Percentiles rank a stretch among this genome's conserved stretches.
Conservation (phyloP, 495 filamentous ascomycete species). For the Friedmanniomyces simplex region DNA sequence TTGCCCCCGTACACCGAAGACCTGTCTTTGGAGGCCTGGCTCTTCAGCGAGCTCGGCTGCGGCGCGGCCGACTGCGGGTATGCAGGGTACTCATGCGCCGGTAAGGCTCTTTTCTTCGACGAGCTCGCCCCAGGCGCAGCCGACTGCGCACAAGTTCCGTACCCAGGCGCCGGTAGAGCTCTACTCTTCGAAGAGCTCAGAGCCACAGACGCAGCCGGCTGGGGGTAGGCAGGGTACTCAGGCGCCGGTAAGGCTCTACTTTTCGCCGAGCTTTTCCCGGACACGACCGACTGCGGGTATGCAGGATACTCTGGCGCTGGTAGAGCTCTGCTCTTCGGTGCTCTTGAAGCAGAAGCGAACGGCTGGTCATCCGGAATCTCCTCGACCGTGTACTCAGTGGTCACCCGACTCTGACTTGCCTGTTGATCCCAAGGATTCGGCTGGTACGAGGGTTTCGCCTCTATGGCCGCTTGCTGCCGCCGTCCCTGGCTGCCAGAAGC, state of each 20-base stretch:
- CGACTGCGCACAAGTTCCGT: too few relatives aligned
- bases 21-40: not conserved
- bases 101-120: too few relatives aligned
- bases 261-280: too few relatives aligned
- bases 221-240: not conserved
- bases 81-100: not conserved
- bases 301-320: too few relatives aligned
- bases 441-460: not conserved
- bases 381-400: not conserved
- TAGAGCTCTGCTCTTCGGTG: not conserved
- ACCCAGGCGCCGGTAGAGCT: too few relatives aligned
- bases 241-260: too few relatives aligned
- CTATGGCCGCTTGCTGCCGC: not conserved
- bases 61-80: not conserved
- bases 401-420: too few relatives aligned
- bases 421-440: not conserved
- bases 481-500: not conserved
- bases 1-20: not conserved
- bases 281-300: too few relatives aligned
- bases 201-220: not conserved
- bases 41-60: not conserved
- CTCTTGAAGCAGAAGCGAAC: not conserved
- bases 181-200: not conserved
- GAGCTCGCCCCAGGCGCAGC: too few relatives aligned
- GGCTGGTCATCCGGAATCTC: not conserved